Evolutionary conservation across 169 alveolate genomes (phyloP), one percentile per base, ranked within the genome.

Genomic region (Plasmodium yoelii): DNA sequence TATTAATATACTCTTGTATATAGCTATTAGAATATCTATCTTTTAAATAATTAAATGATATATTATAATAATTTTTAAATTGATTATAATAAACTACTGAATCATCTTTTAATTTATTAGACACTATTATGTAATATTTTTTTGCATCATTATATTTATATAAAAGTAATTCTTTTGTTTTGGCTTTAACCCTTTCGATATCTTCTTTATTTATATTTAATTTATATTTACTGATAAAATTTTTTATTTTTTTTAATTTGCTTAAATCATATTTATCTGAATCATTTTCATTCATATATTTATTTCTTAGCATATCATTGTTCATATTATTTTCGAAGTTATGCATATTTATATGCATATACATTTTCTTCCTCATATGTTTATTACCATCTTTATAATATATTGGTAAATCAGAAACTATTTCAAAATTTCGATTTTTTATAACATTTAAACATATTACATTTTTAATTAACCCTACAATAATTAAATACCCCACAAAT

Each of bases 291-390:
- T 65, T 26, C 2, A 42, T 51, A 51, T 80, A 15, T 5, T 15
- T 51, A 26, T 80, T 80, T 42, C 51, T 65, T 80, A 65, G 12
- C 5, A 55, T 57, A 10, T 80, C 90, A 22, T 80, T 80, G n/a
- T 51, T 80, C 13, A 80, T 24, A 65, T 9, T 65, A 24, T 75
- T 75, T 10, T 80, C 80, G 2, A 67, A 51, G 15, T 80, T 80
- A 26, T 80, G 60, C 13, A 67, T 53, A 22, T 65, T 80, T 65
- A 80, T 80, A n/a, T 53, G 65, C 26, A 61, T 53, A 46, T 80
- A 80, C 46, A 67, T 15, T 26, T 22, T 28, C 39, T 24, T 74
- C 34, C 74, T 39, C 49, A 47, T 74, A 24, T 51, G 10, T 57
- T 34, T 34, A 34, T 34, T 34, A 3, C 42, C 42, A 34, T 34